Conservation (phyloP, 2,329 filamentous ascomycete genomes). For the Penicillium sclerotigenum region DNA sequence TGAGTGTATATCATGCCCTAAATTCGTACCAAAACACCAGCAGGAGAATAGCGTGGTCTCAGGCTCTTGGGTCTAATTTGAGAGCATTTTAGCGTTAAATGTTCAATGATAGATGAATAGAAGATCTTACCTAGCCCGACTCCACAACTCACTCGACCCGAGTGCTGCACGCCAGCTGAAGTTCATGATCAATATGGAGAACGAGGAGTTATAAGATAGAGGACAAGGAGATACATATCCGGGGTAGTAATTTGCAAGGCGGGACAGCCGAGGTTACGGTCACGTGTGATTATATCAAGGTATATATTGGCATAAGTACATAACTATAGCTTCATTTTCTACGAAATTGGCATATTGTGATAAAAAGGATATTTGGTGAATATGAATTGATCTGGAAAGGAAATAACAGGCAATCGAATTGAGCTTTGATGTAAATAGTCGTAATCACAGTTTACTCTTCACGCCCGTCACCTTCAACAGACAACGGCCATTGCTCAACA, state of each 20-base stretch:
- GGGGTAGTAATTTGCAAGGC: slow-evolving; percentile 1
- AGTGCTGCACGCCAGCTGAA: neutral
- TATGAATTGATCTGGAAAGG: neutral
- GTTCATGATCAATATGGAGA: neutral
- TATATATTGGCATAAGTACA: neutral
- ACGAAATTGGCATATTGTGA: too few species aligned
- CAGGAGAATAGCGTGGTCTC: neutral
- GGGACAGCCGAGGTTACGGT: slow-evolving; percentile 4
- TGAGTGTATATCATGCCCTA: too few species aligned
- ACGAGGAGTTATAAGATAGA: neutral
- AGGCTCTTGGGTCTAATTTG: neutral
- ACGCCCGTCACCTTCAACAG: slow-evolving; percentile 64
- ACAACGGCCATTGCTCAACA: slow-evolving; percentile 81
- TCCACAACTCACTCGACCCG: neutral
- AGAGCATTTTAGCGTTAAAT: neutral
- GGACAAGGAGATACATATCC: neutral
- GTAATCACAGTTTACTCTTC: slow-evolving; percentile 61
- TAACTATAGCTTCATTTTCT: neutral
- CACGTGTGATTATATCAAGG: neutral
- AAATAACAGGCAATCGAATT: neutral
- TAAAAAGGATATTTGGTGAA: neutral
- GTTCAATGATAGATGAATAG: neutral
- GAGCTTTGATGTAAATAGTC: neutral
- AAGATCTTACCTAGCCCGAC: neutral
- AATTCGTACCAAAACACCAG: neutral